Evolutionary conservation across 495 filamentous ascomycete genomes (phyloP).

Genomic region (Penicillium fimorum): DNA sequence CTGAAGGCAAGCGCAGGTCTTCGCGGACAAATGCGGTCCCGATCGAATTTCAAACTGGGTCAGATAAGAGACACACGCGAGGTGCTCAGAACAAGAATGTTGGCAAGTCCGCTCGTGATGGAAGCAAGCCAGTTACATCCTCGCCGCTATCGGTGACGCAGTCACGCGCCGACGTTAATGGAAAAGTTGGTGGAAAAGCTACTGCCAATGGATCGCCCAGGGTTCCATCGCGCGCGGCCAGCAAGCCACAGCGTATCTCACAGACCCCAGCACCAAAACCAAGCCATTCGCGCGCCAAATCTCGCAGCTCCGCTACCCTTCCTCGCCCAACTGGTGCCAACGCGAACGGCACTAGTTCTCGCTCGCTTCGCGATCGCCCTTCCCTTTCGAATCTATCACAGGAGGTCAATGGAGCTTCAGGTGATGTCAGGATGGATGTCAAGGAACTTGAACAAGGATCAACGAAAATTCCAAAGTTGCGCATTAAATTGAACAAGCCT

Average conservation of each 20-base stretch:
- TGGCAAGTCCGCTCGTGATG: conserved; percentile 25
- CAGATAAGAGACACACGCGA: conserved; percentile 61
- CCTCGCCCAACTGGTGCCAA: conserved; percentile 21
- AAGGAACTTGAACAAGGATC: conserved; percentile 22
- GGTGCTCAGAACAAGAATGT: conserved; percentile 34
- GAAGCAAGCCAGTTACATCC: conserved; percentile 30
- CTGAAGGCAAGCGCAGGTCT: conserved; percentile 82
- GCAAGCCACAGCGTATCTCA: conserved; percentile 28
- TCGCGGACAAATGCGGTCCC: conserved; percentile 75
- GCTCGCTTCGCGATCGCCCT: conserved; percentile 26
- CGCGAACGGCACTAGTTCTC: conserved; percentile 26
- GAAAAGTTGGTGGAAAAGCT: conserved; percentile 34
- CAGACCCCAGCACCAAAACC: conserved; percentile 34
- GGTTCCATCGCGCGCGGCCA: conserved; percentile 21
- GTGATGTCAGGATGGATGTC: conserved; percentile 14
- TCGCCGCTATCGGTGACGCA: conserved; percentile 37
- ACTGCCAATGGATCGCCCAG: conserved; percentile 37
- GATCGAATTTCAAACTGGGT: conserved; percentile 63
- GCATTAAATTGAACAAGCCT: conserved; percentile 55
- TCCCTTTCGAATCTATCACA: conserved; percentile 28
- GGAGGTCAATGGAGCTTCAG: conserved; percentile 5
- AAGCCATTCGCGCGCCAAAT: conserved; percentile 32
- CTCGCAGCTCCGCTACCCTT: conserved; percentile 31
- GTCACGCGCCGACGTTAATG: conserved; percentile 33
- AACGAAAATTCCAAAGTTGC: conserved; percentile 43